These are phyloP conservation scores for Mycena rosella DNA, from an alignment of 768 basidiomycete species.

Conservation along the genomic window DNA sequence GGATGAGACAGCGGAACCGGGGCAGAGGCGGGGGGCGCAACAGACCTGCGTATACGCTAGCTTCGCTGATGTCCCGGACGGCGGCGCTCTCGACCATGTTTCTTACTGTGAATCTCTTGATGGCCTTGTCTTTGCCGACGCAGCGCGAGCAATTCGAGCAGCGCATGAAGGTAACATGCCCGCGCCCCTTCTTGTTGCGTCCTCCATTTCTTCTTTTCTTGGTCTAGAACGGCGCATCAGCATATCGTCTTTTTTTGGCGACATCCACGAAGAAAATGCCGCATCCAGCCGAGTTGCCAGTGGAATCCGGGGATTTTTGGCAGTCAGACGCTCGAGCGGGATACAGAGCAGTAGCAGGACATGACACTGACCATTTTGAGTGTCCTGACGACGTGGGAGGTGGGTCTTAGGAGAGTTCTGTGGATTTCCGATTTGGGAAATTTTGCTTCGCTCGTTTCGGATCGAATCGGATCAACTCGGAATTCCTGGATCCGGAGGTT, in stretches of 20 bases:
- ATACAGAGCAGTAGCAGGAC: not conserved
- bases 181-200: constrained; percentile 99
- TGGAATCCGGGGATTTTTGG: not conserved
- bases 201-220: constrained; percentile 99
- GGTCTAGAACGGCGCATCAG: constrained; percentile 66
- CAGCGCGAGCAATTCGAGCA: constrained; percentile 99
- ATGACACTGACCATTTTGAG: constrained; percentile 8
- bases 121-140: constrained; percentile 99
- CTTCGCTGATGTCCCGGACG: constrained; percentile 96
- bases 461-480: too few species aligned
- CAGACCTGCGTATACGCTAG: constrained; percentile 91
- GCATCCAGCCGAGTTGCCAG: not conserved
- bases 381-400: not conserved
- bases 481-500: too few species aligned
- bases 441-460: too few species aligned
- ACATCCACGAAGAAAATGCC: not conserved
- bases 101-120: constrained; percentile 99
- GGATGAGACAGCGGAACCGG: not conserved
- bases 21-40: constrained; percentile 23
- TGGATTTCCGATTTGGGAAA: too few species aligned
- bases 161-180: constrained; percentile 93
- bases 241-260: not conserved
- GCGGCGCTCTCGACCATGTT: constrained; percentile 99
- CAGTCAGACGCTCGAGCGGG: not conserved
- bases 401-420: constrained; percentile 8